These are phyloP conservation scores for Oryza nivara DNA, from an alignment of 176 grass and related monocot species.

Conservation along the genomic window DNA sequence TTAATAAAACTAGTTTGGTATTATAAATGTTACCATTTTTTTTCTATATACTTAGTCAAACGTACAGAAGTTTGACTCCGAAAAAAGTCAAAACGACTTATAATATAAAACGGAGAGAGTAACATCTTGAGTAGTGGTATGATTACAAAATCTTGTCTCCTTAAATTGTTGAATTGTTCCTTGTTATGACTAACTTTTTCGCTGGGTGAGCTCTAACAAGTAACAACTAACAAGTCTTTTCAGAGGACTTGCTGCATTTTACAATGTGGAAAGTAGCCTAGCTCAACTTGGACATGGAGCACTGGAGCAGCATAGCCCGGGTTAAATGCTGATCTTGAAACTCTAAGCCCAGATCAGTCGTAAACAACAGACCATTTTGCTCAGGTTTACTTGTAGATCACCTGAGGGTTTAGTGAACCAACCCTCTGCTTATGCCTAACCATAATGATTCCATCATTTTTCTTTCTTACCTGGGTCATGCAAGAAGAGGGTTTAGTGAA, in stretches of 20 bases:
- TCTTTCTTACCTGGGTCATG: neutral
- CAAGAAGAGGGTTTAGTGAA: neutral
- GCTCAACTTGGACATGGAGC: slow-evolving; percentile 20
- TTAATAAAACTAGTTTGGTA: no score
- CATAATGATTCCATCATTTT: neutral
- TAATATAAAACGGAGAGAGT: no score
- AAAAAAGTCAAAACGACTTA: no score
- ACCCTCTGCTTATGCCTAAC: neutral
- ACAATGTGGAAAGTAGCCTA: slow-evolving; percentile 6
- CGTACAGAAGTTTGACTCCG: no score
- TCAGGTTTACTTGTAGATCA: slow-evolving; percentile 20
- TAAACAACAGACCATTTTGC: slow-evolving; percentile 5
- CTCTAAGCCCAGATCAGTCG: neutral
- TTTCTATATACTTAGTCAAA: no score
- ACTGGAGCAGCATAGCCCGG: neutral
- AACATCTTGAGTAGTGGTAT: neutral
- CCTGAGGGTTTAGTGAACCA: neutral
- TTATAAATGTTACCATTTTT: no score
- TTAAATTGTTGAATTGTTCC: neutral
- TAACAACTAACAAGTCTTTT: neutral
- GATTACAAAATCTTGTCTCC: neutral
- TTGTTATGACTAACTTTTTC: slow-evolving; percentile 1
- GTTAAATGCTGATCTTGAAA: neutral
- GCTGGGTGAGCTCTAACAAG: neutral
- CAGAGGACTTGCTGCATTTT: neutral